phyloP scores from a whole-genome alignment of 2,329 filamentous ascomycete genomes.

The Emergomyces orientalis region DNA sequence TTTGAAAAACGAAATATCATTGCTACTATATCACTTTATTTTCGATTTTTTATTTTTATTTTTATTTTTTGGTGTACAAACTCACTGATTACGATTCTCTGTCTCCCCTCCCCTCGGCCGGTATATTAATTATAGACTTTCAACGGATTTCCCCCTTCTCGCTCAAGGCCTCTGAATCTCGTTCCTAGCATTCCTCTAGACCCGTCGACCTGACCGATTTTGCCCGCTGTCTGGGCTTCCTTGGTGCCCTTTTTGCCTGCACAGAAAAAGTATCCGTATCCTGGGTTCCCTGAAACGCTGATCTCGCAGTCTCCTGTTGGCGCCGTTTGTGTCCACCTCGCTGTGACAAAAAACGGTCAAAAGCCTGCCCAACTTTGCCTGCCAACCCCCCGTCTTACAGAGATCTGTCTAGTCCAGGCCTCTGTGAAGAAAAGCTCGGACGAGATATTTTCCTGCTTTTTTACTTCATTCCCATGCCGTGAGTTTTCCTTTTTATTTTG shows the following conservation, averaged over 20 bases:
- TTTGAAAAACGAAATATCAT: not conserved
- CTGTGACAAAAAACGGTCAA: not conserved
- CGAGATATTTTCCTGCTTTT: conserved; percentile 13
- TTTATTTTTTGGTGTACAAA: not conserved
- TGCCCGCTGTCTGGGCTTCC: not conserved
- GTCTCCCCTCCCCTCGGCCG: not conserved
- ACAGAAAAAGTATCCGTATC: not conserved
- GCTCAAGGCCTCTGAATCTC: not conserved
- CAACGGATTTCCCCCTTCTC: not conserved
- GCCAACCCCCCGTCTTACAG: conserved; percentile 16
- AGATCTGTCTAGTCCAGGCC: conserved; percentile 10
- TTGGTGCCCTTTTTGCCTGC: not conserved
- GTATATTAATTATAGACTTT: not conserved
- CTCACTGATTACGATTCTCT: not conserved
- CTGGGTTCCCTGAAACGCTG: not conserved
- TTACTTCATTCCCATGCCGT: conserved; percentile 17
- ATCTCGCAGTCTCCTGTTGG: not conserved
- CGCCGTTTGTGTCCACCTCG: not conserved
- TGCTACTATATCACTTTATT: not conserved
- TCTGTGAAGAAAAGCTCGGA: conserved; percentile 10
- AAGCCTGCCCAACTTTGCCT: not conserved
- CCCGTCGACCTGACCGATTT: not conserved
- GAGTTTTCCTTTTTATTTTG: conserved; percentile 8
- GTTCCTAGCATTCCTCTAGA: not conserved
- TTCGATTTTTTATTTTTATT: not conserved